phyloP scores from a whole-genome alignment of 768 basidiomycete species.

The Candolleomyces eurysporus region DNA sequence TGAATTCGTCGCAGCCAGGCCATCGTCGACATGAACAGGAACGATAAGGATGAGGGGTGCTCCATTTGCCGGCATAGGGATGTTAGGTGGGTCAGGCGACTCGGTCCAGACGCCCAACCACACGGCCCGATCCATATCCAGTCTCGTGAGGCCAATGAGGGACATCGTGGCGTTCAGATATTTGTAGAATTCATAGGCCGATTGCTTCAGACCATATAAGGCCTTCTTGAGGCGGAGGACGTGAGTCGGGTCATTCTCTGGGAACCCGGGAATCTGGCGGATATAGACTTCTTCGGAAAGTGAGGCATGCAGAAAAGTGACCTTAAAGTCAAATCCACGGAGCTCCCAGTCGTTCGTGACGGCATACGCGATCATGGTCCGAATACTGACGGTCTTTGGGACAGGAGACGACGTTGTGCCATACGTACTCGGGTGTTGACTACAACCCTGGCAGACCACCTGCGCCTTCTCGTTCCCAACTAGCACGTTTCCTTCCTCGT shows the following conservation, averaged over 20 bases:
- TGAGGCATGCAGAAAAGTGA: conserved; percentile 22
- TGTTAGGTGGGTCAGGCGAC: conserved; percentile 6
- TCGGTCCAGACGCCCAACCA: not conserved
- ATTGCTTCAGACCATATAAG: conserved; percentile 3
- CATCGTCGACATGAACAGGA: conserved; percentile 8
- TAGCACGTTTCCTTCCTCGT: conserved; percentile 31
- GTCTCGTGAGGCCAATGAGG: not conserved
- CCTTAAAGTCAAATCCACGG: conserved; percentile 25
- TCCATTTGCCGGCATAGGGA: not conserved
- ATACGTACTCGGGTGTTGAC: no score
- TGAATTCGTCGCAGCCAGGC: conserved; percentile 3
- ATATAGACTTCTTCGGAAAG: conserved; percentile 17
- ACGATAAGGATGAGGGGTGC: not conserved
- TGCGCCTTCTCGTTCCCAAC: conserved; percentile 26
- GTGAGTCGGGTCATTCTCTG: not conserved
- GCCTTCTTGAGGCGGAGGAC: not conserved
- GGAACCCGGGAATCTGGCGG: not conserved
- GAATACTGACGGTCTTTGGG: no score
- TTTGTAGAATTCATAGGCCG: conserved; percentile 4
- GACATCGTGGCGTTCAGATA: not conserved
- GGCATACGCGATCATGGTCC: no score
- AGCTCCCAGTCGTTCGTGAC: conserved; percentile 20
- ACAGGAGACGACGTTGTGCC: no score
- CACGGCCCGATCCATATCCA: conserved; percentile 2
- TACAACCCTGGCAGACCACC: conserved; percentile 21